phyloP scores from a whole-genome alignment of 495 filamentous ascomycete genomes.

The Annulohypoxylon stygium region DNA sequence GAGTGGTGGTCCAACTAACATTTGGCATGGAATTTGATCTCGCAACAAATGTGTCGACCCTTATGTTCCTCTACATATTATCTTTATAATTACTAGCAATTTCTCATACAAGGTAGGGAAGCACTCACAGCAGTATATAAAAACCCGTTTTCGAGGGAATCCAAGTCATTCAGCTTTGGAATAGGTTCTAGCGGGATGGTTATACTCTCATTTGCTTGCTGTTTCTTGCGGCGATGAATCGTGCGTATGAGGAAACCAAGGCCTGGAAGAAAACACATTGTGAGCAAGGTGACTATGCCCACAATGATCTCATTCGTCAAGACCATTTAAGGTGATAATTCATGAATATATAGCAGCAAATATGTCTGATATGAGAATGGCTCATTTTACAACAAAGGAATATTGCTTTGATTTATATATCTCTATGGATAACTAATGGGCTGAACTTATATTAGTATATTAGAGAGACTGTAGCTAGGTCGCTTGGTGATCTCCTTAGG shows the following conservation, averaged over 20 bases:
- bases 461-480: background rate
- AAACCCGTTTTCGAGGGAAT: constrained; percentile 17
- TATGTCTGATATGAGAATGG: background rate
- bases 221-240: constrained; percentile 1
- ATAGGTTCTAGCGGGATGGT: background rate
- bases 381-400: background rate
- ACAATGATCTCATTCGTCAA: constrained; percentile 22
- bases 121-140: constrained; percentile 19
- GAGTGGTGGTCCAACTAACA: background rate
- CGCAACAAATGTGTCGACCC: constrained; percentile 23
- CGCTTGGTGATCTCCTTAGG: too few species aligned
- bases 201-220: background rate
- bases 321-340: background rate
- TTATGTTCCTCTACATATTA: constrained; percentile 12
- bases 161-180: background rate
- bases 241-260: constrained; percentile 2
- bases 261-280: constrained; percentile 24
- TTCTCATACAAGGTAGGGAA: background rate
- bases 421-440: background rate
- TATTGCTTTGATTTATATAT: background rate
- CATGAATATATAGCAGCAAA: background rate
- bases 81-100: background rate
- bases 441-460: background rate
- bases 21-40: constrained; percentile 1
- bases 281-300: constrained; percentile 13